phyloP scores from a whole-genome alignment of 2,329 filamentous ascomycete genomes.

The Ceratocystis ficicola region DNA sequence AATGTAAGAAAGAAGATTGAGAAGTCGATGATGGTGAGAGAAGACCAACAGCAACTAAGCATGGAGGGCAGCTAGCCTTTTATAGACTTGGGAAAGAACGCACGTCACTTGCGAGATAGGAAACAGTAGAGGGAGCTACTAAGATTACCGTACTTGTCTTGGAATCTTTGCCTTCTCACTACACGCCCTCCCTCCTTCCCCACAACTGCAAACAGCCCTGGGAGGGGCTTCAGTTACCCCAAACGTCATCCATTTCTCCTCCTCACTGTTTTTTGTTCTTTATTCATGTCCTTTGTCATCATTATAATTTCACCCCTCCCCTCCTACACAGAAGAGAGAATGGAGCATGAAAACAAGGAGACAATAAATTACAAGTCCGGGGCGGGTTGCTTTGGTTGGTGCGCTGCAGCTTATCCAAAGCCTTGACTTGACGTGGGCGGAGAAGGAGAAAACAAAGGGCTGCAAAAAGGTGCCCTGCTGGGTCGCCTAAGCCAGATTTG shows the following conservation, averaged over 20 bases:
- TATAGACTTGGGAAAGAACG: constrained; percentile 12
- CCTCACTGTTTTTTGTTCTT: neutral
- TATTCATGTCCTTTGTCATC: neutral
- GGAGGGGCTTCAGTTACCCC: constrained; percentile 8
- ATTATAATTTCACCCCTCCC: neutral
- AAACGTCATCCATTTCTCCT: constrained; percentile 17
- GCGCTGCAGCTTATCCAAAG: neutral
- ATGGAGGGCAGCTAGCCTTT: constrained; percentile 9
- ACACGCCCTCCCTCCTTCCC: constrained; percentile 10
- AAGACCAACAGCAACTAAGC: neutral
- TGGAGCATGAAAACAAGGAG: neutral
- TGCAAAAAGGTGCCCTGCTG: neutral
- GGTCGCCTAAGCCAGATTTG: constrained; percentile 3
- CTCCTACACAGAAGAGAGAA: neutral
- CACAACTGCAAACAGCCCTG: neutral
- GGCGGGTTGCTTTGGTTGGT: neutral
- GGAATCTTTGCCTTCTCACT: neutral
- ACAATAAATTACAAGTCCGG: constrained; percentile 2
- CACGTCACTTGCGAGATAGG: neutral
- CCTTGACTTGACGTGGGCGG: constrained; percentile 5
- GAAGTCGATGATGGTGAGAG: neutral
- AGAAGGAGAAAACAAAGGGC: constrained; percentile 8
- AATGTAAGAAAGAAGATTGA: constrained; percentile 1
- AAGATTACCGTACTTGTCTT: constrained; percentile 1
- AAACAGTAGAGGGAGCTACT: neutral